Evolutionary conservation across 1,284 basidiomycete species (phyloP), one percentile per base, ranked within the genome.

Genomic region (Apiotrichum mycotoxinovorans): DNA sequence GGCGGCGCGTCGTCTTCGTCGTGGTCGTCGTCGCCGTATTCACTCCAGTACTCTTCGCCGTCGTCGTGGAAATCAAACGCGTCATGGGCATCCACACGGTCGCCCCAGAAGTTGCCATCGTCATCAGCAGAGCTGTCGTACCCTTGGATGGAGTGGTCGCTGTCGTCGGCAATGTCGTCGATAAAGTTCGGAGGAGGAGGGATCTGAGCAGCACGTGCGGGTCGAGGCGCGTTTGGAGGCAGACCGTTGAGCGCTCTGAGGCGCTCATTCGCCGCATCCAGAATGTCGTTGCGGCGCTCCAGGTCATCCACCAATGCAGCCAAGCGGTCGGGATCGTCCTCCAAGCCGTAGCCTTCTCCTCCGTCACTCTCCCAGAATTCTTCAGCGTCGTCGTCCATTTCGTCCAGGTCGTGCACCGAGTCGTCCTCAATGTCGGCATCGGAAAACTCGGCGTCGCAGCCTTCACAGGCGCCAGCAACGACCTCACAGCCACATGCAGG

Each of bases 401-500:
- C 41, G n/a, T 51, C 15, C 20, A 53, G 18, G 35, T 51, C 42
- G 12, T 43, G 37, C 18, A 41, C 42, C 40, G 57, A 57, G 15
- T 43, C 43, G 26, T 56, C 51, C 35, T 56, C 62, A 7, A 46
- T 60, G 12, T 58, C 65, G 18, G 62, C 50, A 34, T 62, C 58
- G 34, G 67, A 70, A 43, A 72, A 75, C 27, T 59, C 57, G 2
- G 56, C 51, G 12, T 60, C 66, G 55, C 75, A 77, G 3, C 57
- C 57, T 4, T 49, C 22, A 55, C 75, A 77, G 18, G 51, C 23
- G 7, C 65, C 65, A 18, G 59, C 63, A 1, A 52, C 56, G n/a
- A 76, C 63, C 57, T 78, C 76, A 4, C 53, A 42, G 2, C 58
- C 45, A 52, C 76, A 78, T 9, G 51, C 49, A 0, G 70, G 69